These are phyloP conservation scores for Candida tallmaniae DNA, from an alignment of 805 yeast genomes.

Conservation along the genomic window DNA sequence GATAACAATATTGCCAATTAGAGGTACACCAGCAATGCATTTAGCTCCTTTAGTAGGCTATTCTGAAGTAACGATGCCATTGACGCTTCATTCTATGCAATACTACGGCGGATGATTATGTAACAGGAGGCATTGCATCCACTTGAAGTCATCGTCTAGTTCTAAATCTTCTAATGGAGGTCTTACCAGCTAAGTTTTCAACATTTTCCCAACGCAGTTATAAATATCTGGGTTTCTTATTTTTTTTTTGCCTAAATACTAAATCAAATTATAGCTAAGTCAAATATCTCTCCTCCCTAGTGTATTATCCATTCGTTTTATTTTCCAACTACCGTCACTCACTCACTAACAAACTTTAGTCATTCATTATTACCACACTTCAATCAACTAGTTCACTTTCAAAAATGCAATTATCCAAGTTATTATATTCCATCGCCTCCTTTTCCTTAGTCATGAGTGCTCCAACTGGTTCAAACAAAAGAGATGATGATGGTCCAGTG, in stretches of 20 bases:
- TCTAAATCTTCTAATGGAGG: too few relatives aligned
- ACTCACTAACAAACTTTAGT: constrained; percentile 14
- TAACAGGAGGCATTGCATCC: too few relatives aligned
- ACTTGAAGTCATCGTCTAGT: too few relatives aligned
- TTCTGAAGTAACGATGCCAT: too few relatives aligned
- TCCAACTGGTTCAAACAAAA: constrained; percentile 13
- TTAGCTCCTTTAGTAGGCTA: too few relatives aligned
- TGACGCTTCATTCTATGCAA: too few relatives aligned
- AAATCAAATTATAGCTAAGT: not conserved
- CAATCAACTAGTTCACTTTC: constrained; percentile 2
- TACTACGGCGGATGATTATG: too few relatives aligned
- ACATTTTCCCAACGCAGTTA: too few relatives aligned
- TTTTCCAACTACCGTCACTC: constrained; percentile 13
- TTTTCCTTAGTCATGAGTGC: constrained; percentile 18
- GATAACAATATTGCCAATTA: too few relatives aligned
- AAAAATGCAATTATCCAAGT: constrained; percentile 25
- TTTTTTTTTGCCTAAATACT: not conserved
- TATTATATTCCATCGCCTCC: constrained; percentile 16
- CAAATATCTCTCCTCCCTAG: too few relatives aligned
- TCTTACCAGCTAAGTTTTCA: too few relatives aligned
- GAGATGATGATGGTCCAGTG: constrained; percentile 24
- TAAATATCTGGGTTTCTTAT: not conserved
- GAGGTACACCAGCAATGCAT: too few relatives aligned
- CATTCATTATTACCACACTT: constrained; percentile 10
- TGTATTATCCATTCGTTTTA: constrained; percentile 13